These are phyloP conservation scores for Telopea speciosissima DNA, from an alignment of 177 flowering plant species.

Conservation along the genomic window DNA sequence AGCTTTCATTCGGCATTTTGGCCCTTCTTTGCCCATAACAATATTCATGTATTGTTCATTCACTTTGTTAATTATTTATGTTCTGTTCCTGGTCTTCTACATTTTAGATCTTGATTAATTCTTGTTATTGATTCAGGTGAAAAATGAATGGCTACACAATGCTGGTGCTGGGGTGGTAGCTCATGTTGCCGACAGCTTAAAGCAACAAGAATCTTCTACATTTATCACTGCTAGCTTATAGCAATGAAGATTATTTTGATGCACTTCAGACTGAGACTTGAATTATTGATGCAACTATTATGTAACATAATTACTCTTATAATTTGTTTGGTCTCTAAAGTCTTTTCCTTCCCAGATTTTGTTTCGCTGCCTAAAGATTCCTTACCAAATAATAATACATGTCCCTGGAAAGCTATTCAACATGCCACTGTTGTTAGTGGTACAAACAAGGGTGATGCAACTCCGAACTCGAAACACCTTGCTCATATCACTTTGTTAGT, in stretches of 20 bases:
- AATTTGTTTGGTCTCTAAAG: not conserved
- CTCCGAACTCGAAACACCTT: too few relatives aligned
- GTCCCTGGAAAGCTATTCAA: not conserved
- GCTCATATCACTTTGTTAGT: too few relatives aligned
- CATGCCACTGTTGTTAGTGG: too few relatives aligned
- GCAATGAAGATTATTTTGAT: slow-evolving; percentile 5
- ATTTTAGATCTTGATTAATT: not conserved
- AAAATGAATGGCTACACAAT: slow-evolving; percentile 79
- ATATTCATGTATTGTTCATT: slow-evolving; percentile 60
- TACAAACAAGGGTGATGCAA: too few relatives aligned
- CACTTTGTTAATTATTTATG: not conserved
- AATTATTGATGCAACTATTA: not conserved
- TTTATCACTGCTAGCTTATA: slow-evolving; percentile 64
- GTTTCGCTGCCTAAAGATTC: not conserved
- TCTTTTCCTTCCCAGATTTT: not conserved
- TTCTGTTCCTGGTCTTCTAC: not conserved
- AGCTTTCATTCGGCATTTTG: slow-evolving; percentile 84
- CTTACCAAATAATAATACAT: not conserved
- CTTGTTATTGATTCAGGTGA: slow-evolving; percentile 48
- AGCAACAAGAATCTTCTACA: slow-evolving; percentile 59
- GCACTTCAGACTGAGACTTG: slow-evolving; percentile 1
- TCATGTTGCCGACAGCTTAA: slow-evolving; percentile 86
- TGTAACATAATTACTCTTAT: too few relatives aligned
- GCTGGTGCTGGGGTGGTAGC: slow-evolving; percentile 92
- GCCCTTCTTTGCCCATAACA: slow-evolving; percentile 96